Evolutionary conservation across 495 filamentous ascomycete genomes (phyloP).

Genomic region (Talaromyces thailandensis): DNA sequence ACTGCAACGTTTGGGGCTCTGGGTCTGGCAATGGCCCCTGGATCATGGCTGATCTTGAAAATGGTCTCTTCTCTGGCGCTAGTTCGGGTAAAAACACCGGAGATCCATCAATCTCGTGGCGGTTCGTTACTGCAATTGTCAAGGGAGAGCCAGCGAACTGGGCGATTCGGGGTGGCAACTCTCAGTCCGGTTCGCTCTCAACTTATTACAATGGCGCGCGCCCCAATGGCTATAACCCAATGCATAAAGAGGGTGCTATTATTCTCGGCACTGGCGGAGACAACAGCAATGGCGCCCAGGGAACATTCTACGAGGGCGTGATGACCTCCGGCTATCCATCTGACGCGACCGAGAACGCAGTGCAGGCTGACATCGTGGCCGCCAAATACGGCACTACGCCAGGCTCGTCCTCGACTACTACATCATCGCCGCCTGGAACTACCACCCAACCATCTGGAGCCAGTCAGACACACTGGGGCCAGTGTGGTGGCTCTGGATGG

Average conservation of each 20-base stretch:
- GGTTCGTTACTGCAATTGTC: slow-evolving; percentile 42
- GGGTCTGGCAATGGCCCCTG: slow-evolving; percentile 50
- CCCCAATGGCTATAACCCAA: slow-evolving; percentile 51
- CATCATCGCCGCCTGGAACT: background rate
- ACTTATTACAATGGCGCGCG: slow-evolving; percentile 45
- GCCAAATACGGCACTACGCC: slow-evolving; percentile 35
- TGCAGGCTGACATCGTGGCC: slow-evolving; percentile 50
- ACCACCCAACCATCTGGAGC: background rate
- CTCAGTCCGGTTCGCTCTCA: slow-evolving; percentile 42
- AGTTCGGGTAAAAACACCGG: slow-evolving; percentile 29
- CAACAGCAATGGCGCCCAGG: slow-evolving; percentile 45
- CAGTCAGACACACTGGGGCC: slow-evolving; percentile 20
- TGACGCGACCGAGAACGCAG: slow-evolving; percentile 42
- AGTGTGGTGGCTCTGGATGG: slow-evolving; percentile 30
- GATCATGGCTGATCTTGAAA: slow-evolving; percentile 55
- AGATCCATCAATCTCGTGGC: slow-evolving; percentile 37
- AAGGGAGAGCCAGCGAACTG: slow-evolving; percentile 43
- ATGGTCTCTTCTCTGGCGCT: slow-evolving; percentile 47
- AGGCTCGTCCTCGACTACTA: background rate
- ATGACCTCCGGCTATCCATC: slow-evolving; percentile 51
- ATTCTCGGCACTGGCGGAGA: slow-evolving; percentile 51
- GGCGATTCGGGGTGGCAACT: slow-evolving; percentile 46
- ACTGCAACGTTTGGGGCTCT: slow-evolving; percentile 36
- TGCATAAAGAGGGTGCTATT: slow-evolving; percentile 52
- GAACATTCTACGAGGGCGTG: slow-evolving; percentile 53